Evolutionary conservation across 116 monocot species (phyloP).

Genomic region (Posidonia oceanica): DNA sequence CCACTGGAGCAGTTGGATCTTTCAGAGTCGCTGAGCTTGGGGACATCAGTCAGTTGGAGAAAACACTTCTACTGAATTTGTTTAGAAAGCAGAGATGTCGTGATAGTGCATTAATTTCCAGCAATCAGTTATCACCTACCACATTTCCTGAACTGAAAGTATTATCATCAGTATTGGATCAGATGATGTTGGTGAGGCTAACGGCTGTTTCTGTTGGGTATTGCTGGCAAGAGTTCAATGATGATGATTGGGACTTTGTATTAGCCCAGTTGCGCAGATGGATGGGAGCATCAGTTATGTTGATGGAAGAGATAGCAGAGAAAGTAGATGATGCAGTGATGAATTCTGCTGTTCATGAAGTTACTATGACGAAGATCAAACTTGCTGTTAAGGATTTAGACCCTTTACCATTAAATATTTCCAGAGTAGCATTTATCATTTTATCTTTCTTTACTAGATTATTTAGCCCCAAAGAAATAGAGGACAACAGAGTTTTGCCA

Average conservation of each 20-base stretch:
- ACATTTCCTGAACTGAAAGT: background rate
- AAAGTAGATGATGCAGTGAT: constrained; percentile 45
- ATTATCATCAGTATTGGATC: constrained; percentile 17
- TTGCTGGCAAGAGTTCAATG: constrained; percentile 76
- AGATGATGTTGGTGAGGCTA: constrained; percentile 51
- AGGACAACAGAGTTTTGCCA: background rate
- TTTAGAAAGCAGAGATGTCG: constrained; percentile 56
- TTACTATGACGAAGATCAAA: constrained; percentile 40
- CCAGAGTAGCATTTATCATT: constrained; percentile 46
- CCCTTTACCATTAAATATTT: constrained; percentile 33
- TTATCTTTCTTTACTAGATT: constrained; percentile 32
- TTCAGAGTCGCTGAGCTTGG: constrained; percentile 29
- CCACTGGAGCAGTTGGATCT: constrained; percentile 19
- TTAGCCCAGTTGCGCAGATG: constrained; percentile 38
- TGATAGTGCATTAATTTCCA: constrained; percentile 6
- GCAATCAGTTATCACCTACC: constrained; percentile 7
- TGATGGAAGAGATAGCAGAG: constrained; percentile 80
- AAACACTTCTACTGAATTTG: constrained; percentile 39
- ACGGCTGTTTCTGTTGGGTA: constrained; percentile 68
- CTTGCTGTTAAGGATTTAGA: constrained; percentile 34
- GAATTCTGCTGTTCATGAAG: constrained; percentile 14
- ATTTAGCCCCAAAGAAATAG: constrained; percentile 26
- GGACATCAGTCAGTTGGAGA: constrained; percentile 33
- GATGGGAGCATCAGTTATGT: constrained; percentile 55
- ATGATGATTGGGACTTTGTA: constrained; percentile 81